phyloP scores from a whole-genome alignment of 1,284 basidiomycete species.

The Cryptococcus amylolentus region DNA sequence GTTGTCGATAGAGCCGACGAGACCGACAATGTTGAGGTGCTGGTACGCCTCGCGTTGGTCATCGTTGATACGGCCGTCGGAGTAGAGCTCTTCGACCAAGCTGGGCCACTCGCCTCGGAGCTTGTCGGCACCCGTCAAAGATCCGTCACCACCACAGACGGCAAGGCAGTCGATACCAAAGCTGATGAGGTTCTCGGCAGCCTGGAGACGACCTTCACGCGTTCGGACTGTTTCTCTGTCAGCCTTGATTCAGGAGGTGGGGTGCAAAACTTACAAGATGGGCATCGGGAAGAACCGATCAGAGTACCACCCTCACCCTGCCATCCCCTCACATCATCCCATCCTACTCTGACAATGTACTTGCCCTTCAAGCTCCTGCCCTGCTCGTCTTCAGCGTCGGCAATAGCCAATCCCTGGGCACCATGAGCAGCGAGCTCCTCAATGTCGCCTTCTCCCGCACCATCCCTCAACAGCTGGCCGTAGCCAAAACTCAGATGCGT shows the following conservation, averaged over 20 bases:
- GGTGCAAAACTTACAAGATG: slow-evolving; percentile 55
- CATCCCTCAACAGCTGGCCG: slow-evolving; percentile 81
- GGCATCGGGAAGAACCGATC: slow-evolving; percentile 90
- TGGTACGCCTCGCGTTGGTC: slow-evolving; percentile 67
- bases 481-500: slow-evolving; percentile 76
- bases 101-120: slow-evolving; percentile 91
- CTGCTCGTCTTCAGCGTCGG: slow-evolving; percentile 53
- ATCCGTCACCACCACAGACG: slow-evolving; percentile 96
- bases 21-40: slow-evolving; percentile 91
- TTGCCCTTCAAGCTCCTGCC: slow-evolving; percentile 71
- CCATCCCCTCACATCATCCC: slow-evolving; percentile 98
- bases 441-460: slow-evolving; percentile 68
- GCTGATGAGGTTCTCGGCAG: slow-evolving; percentile 85
- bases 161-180: slow-evolving; percentile 96
- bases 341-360: slow-evolving; percentile 94
- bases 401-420: slow-evolving; percentile 31
- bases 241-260: neutral
- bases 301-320: slow-evolving; percentile 92
- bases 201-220: slow-evolving; percentile 76
- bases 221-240: slow-evolving; percentile 60
- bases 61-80: slow-evolving; percentile 68
- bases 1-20: slow-evolving; percentile 98
- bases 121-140: slow-evolving; percentile 90
- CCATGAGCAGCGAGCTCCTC: slow-evolving; percentile 37
- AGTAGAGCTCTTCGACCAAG: slow-evolving; percentile 66